A percentile compares a stretch with the other conserved stretches of the same genome.
Evolutionary conservation across 176 grass and related monocot genomes (phyloP).

Genomic region (Pontederia crassipes): DNA sequence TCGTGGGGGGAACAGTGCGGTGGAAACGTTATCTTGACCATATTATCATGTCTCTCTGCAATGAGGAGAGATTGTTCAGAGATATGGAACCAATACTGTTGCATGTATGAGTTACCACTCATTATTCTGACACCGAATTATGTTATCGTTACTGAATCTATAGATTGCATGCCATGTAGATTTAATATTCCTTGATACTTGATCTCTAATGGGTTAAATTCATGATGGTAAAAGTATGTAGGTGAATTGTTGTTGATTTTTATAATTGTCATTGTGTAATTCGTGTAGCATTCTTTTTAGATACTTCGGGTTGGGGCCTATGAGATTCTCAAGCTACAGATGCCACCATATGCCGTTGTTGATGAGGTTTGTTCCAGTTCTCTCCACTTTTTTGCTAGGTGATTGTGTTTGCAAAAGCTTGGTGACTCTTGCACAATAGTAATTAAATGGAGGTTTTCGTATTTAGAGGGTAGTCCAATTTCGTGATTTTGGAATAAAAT

Average conservation of each 20-base stretch:
- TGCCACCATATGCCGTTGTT: conserved; percentile 83
- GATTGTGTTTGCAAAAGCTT: no score
- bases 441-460: no score
- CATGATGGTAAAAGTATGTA: no score
- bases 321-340: conserved; percentile 78
- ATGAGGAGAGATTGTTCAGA: conserved; percentile 61
- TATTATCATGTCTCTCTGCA: conserved; percentile 86
- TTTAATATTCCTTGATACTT: not conserved
- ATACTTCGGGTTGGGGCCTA: conserved; percentile 81
- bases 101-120: conserved; percentile 37
- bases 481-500: no score
- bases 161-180: conserved; percentile 7
- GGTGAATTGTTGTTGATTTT: not conserved
- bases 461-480: no score
- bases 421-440: no score
- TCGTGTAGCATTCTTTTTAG: conserved; percentile 23
- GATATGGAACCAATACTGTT: conserved; percentile 84
- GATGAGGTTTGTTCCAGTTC: conserved; percentile 49
- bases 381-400: not conserved
- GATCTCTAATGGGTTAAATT: not conserved
- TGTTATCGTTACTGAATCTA: not conserved
- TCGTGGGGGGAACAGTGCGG: conserved; percentile 78
- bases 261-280: conserved; percentile 1
- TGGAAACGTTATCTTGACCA: conserved; percentile 89
- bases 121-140: no score